Evolutionary conservation across 768 basidiomycete species (phyloP).

Genomic region (Lactarius psammicola): DNA sequence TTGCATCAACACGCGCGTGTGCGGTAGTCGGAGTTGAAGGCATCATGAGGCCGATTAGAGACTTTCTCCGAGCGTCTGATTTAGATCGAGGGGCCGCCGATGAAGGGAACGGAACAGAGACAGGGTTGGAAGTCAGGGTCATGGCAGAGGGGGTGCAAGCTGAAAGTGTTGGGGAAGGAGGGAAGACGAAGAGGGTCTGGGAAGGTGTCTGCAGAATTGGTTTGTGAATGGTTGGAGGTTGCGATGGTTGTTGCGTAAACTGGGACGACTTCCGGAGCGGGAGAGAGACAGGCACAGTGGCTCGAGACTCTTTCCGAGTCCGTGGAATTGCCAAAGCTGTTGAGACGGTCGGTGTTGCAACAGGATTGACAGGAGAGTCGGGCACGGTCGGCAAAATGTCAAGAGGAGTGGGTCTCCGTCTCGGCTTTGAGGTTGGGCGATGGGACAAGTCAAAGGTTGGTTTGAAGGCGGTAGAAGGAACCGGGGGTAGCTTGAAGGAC

Average conservation of each 20-base stretch:
- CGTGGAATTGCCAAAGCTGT: slow-evolving; percentile 35
- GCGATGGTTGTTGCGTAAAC: slow-evolving; percentile 29
- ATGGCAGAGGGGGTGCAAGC: slow-evolving; percentile 75
- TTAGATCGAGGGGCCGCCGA: slow-evolving; percentile 66
- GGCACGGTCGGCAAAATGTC: slow-evolving; percentile 68
- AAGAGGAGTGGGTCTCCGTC: slow-evolving; percentile 61
- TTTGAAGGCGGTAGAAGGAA: slow-evolving; percentile 50
- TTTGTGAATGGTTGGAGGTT: slow-evolving; percentile 31
- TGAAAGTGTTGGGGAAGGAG: slow-evolving; percentile 63
- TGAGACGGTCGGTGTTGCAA: slow-evolving; percentile 41
- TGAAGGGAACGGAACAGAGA: slow-evolving; percentile 53
- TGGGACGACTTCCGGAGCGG: slow-evolving; percentile 40
- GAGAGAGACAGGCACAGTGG: slow-evolving; percentile 55
- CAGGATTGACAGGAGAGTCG: slow-evolving; percentile 60
- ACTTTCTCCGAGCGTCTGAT: slow-evolving; percentile 62
- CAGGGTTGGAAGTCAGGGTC: slow-evolving; percentile 68
- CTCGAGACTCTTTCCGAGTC: slow-evolving; percentile 53
- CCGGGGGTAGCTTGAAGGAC: slow-evolving; percentile 32
- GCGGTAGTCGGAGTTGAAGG: slow-evolving; percentile 77
- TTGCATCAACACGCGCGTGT: slow-evolving; percentile 78
- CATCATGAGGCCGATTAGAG: slow-evolving; percentile 68
- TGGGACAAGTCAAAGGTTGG: slow-evolving; percentile 48
- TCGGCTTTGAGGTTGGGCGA: slow-evolving; percentile 42
- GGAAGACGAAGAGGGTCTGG: slow-evolving; percentile 85
- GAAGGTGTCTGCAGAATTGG: slow-evolving; percentile 52